phyloP scores from a whole-genome alignment of 805 yeast genomes.

The Debaryomyces tyrocola region DNA sequence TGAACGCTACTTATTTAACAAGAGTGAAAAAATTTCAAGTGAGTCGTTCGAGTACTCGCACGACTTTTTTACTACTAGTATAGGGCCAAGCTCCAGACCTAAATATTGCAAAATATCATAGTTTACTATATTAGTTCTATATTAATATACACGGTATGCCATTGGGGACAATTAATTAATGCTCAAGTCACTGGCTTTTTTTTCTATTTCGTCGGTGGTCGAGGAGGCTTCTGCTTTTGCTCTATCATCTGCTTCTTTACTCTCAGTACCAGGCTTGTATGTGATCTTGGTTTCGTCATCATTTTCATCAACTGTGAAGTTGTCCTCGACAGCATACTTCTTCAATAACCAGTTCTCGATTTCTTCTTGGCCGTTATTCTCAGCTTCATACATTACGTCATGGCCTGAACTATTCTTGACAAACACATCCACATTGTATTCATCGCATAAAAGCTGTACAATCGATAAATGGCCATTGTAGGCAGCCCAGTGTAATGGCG shows the following conservation, averaged over 20 bases:
- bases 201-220: conserved; percentile 38
- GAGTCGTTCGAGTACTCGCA: background rate
- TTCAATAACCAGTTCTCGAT: conserved; percentile 76
- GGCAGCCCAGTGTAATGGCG: conserved; percentile 96
- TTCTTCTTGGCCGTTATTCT: conserved; percentile 68
- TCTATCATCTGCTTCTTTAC: conserved; percentile 41
- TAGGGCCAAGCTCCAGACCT: too few relatives aligned
- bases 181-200: conserved; percentile 27
- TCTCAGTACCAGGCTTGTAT: conserved; percentile 43
- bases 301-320: conserved; percentile 42
- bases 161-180: conserved; percentile 9
- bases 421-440: conserved; percentile 79
- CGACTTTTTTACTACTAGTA: background rate
- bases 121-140: background rate
- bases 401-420: conserved; percentile 71
- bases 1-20: background rate
- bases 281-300: conserved; percentile 44
- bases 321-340: conserved; percentile 67
- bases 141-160: background rate
- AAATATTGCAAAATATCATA: too few relatives aligned
- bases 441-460: conserved; percentile 69
- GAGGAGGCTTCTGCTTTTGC: conserved; percentile 47
- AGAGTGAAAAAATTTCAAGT: conserved; percentile 1
- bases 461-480: conserved; percentile 78
- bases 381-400: conserved; percentile 89